phyloP scores from a whole-genome alignment of 371 early-diverging fungal species.

The Ordospora pajunii region DNA sequence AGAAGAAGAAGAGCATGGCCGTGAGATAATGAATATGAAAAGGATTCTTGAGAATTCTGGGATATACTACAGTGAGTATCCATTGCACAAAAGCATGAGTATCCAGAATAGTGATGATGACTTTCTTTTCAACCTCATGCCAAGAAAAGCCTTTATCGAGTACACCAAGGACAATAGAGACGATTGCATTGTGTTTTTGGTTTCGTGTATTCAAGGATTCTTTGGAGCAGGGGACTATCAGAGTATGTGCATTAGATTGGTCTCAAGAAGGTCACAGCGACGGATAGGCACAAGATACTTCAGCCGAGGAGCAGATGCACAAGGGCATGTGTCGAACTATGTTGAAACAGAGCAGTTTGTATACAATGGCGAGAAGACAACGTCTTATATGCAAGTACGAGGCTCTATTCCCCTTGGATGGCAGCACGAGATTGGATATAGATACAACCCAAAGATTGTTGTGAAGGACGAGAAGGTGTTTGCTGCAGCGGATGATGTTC shows the following conservation, averaged over 20 bases:
- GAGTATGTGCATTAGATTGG: conserved; percentile 59
- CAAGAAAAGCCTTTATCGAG: conserved; percentile 38
- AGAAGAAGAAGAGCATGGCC: background rate
- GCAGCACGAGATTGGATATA: conserved; percentile 76
- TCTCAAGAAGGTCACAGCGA: conserved; percentile 79
- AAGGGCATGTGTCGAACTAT: conserved; percentile 88
- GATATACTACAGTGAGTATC: conserved; percentile 35
- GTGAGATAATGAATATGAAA: background rate
- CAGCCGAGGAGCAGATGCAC: conserved; percentile 85
- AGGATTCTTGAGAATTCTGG: conserved; percentile 48
- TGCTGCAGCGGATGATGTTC: conserved; percentile 30
- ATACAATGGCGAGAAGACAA: conserved; percentile 61
- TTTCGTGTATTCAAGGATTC: conserved; percentile 58
- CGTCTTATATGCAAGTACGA: conserved; percentile 71
- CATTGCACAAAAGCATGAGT: conserved; percentile 23
- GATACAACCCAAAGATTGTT: conserved; percentile 70
- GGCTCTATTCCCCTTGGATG: conserved; percentile 89
- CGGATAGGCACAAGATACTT: conserved; percentile 90
- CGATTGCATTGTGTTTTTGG: background rate
- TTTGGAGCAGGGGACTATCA: conserved; percentile 25
- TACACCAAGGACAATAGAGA: background rate
- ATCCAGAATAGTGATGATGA: conserved; percentile 39
- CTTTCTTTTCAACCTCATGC: conserved; percentile 58
- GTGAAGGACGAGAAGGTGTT: conserved; percentile 25
- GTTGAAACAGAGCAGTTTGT: conserved; percentile 93